Percentiles rank a stretch among this genome's conserved stretches.
Conservation (phyloP, 441 rosid genomes). For the Croton setiger region DNA sequence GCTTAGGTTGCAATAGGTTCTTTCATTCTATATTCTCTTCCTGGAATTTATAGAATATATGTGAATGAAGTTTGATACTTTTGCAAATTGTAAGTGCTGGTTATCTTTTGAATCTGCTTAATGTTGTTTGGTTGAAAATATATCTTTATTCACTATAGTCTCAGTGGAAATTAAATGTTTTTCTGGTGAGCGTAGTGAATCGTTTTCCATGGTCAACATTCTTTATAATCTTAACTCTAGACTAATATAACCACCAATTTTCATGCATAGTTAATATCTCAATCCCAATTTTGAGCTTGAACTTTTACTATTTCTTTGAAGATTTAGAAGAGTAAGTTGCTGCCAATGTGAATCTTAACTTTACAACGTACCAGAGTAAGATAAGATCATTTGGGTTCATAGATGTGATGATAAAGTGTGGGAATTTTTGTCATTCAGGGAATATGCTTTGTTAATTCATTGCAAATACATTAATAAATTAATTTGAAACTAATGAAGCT, state of each 20-base stretch:
- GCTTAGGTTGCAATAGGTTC: neutral
- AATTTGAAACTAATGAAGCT: neutral
- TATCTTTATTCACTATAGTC: neutral
- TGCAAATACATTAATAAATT: neutral
- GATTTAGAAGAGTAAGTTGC: no score
- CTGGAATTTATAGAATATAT: neutral
- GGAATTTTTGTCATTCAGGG: no score
- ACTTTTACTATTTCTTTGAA: neutral
- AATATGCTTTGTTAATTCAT: no score
- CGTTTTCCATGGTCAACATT: neutral
- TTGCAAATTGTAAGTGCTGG: neutral
- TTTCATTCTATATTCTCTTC: neutral
- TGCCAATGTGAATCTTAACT: no score
- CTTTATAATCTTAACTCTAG: neutral
- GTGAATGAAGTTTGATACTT: neutral
- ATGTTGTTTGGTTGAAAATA: neutral
- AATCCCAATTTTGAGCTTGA: neutral
- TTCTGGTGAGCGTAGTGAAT: neutral
- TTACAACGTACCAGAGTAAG: no score
- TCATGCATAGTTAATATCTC: neutral
- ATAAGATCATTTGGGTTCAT: no score
- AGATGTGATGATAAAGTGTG: no score
- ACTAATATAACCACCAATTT: neutral
- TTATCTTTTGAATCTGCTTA: slow-evolving; percentile 1
- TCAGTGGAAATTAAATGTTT: neutral